Base-by-base conservation (phyloP, 1,139 yeast species). In the Suhomyces yuchorum region DNA sequence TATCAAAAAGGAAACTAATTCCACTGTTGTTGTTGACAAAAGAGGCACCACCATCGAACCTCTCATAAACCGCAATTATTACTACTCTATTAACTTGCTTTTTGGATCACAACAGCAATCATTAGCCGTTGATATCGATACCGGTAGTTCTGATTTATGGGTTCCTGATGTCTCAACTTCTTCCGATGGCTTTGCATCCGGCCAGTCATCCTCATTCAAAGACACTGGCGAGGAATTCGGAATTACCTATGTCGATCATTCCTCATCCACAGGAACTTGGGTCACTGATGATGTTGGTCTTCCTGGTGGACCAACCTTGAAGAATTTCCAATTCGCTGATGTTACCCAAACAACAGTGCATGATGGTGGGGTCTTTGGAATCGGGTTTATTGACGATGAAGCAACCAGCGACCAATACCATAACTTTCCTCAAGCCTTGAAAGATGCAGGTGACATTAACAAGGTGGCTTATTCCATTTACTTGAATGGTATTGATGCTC, bases 401-500 rank as follows among this genome's bases (percentile, higher is more conserved):
- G 14, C 52, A 8, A 18, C 46, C n/a, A 15, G 18, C 11, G 17
- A 8, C 6, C 22, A 44, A 11, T 64, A 64, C 52, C 47, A 49
- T 19, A 52, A 52, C 48, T 49, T 52, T 41, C 56, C 56, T 1
- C 40, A 23, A 8, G 48, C 51, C 7, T 50, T 52, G 40, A 52
- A 48, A 42, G 24, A 44, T 11, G 46, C 47, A 36, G 54, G 54
- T 11, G 11, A 22, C 30, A 49, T 51, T 22, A 15, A 36, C 18
- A 41, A 45, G 24, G 46, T 42, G 4, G 42, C 48, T 3, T 52
- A 49, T 39, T 52, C 56, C 7, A 44, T 73, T 42, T 82, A 77
- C 63, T 71, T 84, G 53, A 71, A 75, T 48, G 67, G 71, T 17
- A 51, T 63, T 5, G 67, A 70, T 14, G 64, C 79, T 4, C 56